These are phyloP conservation scores for Geranium brycei DNA, from an alignment of 345 rosid species.

Conservation along the genomic window DNA sequence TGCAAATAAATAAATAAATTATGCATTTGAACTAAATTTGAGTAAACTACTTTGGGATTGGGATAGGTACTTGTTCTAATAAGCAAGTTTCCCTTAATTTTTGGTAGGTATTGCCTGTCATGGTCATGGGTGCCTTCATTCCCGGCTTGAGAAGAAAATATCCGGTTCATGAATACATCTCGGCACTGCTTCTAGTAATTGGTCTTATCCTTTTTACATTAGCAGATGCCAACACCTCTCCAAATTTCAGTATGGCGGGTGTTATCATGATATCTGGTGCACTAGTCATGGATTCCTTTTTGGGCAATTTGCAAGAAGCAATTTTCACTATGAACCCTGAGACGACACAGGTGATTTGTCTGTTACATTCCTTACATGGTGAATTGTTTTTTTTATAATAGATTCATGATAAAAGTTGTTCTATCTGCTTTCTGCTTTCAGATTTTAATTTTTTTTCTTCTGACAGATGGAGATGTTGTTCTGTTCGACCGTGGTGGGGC, in stretches of 20 bases:
- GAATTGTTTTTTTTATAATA: no score
- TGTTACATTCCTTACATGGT: neutral
- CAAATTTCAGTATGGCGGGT: slow-evolving; percentile 71
- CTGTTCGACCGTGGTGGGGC: slow-evolving; percentile 83
- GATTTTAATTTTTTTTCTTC: neutral
- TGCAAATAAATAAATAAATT: no score
- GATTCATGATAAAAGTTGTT: no score
- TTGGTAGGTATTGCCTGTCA: slow-evolving; percentile 77
- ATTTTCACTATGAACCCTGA: slow-evolving; percentile 74
- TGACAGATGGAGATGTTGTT: slow-evolving; percentile 88
- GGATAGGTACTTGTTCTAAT: neutral
- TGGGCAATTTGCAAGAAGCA: slow-evolving; percentile 86
- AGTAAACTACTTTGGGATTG: no score
- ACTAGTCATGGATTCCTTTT: slow-evolving; percentile 69
- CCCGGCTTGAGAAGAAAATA: slow-evolving; percentile 87
- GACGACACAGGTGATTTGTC: slow-evolving; percentile 57
- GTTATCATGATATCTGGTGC: slow-evolving; percentile 88
- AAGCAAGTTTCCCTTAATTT: neutral
- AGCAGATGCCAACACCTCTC: slow-evolving; percentile 90
- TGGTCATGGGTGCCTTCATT: slow-evolving; percentile 94
- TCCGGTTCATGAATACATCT: slow-evolving; percentile 64
- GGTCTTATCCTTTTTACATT: slow-evolving; percentile 86
- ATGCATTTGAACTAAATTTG: no score
- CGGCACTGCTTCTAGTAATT: slow-evolving; percentile 66
- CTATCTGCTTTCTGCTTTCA: no score